Conservation (phyloP, 805 yeast species). For the Lachancea dasiensis region DNA sequence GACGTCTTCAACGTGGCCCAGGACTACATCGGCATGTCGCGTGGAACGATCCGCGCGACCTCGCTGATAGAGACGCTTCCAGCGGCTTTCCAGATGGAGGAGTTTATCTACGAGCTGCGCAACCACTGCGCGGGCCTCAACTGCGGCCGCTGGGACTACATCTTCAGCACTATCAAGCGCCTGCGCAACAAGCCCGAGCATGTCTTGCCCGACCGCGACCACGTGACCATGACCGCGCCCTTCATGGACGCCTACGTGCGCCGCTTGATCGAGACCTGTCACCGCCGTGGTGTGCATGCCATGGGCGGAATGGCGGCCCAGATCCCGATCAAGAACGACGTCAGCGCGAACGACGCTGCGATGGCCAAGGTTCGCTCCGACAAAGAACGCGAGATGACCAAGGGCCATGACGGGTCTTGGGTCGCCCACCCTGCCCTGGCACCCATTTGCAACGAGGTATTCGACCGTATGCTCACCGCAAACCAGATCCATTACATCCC, state of each 20-base stretch:
- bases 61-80: conserved; percentile 80
- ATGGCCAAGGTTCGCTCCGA: conserved; percentile 69
- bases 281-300: conserved; percentile 74
- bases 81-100: conserved; percentile 83
- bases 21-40: conserved; percentile 58
- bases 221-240: conserved; percentile 74
- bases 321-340: conserved; percentile 71
- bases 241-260: conserved; percentile 76
- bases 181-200: conserved; percentile 62
- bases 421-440: conserved; percentile 84
- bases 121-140: conserved; percentile 75
- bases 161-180: conserved; percentile 72
- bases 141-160: conserved; percentile 89
- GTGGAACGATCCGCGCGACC: conserved; percentile 78
- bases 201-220: conserved; percentile 72
- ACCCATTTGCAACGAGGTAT: conserved; percentile 63
- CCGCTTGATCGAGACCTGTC: conserved; percentile 66
- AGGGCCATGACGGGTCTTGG: conserved; percentile 88
- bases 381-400: conserved; percentile 67
- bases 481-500: conserved; percentile 59
- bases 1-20: conserved; percentile 72
- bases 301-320: conserved; percentile 93
- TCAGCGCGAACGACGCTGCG: conserved; percentile 55
- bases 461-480: conserved; percentile 76
- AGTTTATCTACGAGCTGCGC: conserved; percentile 69